phyloP scores from a whole-genome alignment of 2,329 filamentous ascomycete species.

The Trichoderma breve region DNA sequence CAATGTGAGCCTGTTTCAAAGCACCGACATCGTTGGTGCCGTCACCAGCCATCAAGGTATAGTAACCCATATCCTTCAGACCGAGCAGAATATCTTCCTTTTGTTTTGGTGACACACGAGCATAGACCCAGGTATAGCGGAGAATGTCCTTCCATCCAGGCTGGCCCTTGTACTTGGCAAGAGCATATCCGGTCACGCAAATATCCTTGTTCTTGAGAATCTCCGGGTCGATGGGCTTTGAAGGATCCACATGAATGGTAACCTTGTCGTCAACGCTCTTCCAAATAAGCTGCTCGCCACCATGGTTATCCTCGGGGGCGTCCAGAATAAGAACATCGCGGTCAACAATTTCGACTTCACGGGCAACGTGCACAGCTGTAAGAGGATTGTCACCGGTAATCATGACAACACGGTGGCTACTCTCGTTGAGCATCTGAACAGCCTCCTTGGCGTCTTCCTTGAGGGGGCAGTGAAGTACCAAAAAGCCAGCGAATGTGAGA shows the following conservation, averaged over 20 bases:
- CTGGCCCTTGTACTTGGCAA: constrained; percentile 84
- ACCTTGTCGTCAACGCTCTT: constrained; percentile 89
- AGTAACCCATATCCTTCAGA: constrained; percentile 94
- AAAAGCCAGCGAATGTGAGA: constrained; percentile 87
- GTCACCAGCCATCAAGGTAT: constrained; percentile 97
- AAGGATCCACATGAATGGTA: constrained; percentile 80
- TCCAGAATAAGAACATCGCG: constrained; percentile 93
- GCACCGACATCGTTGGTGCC: constrained; percentile 98
- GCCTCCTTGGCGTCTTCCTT: constrained; percentile 95
- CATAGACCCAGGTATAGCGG: constrained; percentile 94
- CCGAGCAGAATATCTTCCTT: constrained; percentile 98
- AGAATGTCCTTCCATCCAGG: constrained; percentile 73
- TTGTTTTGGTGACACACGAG: constrained; percentile 95
- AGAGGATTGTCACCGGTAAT: constrained; percentile 98
- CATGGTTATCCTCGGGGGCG: constrained; percentile 83
- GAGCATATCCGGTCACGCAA: constrained; percentile 91
- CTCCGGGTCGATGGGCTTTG: constrained; percentile 72
- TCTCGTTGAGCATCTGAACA: constrained; percentile 96
- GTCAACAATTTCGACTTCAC: constrained; percentile 95
- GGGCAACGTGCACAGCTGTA: constrained; percentile 92
- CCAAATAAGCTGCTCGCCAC: constrained; percentile 83
- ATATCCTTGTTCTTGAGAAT: constrained; percentile 86
- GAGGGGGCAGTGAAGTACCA: constrained; percentile 90
- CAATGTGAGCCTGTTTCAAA: constrained; percentile 95
- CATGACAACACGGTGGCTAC: constrained; percentile 97